Evolutionary conservation across 495 filamentous ascomycete species (phyloP).

Genomic region (Talaromyces adpressus): DNA sequence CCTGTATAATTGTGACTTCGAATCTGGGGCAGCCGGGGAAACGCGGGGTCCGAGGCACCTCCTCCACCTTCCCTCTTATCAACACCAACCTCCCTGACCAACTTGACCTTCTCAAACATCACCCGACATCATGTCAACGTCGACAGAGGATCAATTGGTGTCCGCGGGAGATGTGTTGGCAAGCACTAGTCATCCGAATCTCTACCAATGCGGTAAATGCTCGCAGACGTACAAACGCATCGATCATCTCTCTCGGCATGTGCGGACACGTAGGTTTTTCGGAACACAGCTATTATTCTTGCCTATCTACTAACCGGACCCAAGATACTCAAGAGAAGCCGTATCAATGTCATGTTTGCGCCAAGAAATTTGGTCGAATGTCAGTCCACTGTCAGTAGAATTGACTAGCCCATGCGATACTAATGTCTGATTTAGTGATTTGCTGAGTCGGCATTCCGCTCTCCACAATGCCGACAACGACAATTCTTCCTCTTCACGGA

Average conservation of each 20-base stretch:
- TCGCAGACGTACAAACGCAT: constrained; percentile 46
- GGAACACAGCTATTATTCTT: neutral
- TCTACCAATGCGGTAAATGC: constrained; percentile 45
- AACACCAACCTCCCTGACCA: neutral
- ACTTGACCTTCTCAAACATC: neutral
- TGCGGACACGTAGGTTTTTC: constrained; percentile 36
- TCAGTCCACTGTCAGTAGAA: constrained; percentile 10
- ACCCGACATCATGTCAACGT: neutral
- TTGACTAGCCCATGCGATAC: neutral
- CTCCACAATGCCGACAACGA: constrained; percentile 40
- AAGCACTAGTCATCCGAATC: neutral
- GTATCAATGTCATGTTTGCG: constrained; percentile 40
- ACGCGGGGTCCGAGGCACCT: neutral
- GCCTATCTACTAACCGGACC: neutral
- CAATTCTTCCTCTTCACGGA: constrained; percentile 10
- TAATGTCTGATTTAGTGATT: constrained; percentile 24
- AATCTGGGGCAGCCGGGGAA: neutral
- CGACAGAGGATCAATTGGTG: neutral
- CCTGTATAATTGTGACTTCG: no score
- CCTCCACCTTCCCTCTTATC: neutral
- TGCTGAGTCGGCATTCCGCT: constrained; percentile 47
- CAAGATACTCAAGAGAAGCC: constrained; percentile 49
- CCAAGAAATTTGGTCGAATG: constrained; percentile 48
- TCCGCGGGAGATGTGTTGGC: neutral
- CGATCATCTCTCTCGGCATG: constrained; percentile 51